Evolutionary conservation across 306 rosid genomes (phyloP).

Genomic region (Benincasa hispida): DNA sequence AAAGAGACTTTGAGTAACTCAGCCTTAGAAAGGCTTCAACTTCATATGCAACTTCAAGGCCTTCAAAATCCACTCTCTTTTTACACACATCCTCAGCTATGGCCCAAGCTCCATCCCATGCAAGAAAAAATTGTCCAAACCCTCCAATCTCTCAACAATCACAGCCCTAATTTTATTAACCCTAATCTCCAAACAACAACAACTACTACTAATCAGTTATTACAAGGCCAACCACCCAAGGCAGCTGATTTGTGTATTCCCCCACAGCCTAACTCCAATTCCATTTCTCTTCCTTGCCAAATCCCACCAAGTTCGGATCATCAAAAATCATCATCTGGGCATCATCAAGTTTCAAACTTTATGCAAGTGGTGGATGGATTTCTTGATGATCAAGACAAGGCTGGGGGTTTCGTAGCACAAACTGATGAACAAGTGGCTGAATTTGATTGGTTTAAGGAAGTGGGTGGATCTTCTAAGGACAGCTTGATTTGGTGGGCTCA

Average conservation of each 20-base stretch:
- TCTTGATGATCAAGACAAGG: conserved; percentile 26
- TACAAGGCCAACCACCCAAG: background rate
- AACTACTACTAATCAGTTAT: background rate
- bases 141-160: conserved; percentile 30
- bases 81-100: conserved; percentile 42
- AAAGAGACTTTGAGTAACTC: conserved; percentile 54
- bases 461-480: conserved; percentile 42
- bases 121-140: conserved; percentile 58
- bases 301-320: conserved; percentile 10
- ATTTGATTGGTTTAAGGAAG: conserved; percentile 63
- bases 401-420: conserved; percentile 20
- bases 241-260: background rate
- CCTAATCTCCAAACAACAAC: conserved; percentile 4
- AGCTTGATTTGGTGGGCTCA: conserved; percentile 66
- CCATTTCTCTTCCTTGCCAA: conserved; percentile 15
- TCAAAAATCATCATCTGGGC: conserved; percentile 12
- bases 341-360: conserved; percentile 23
- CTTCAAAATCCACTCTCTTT: conserved; percentile 70
- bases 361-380: conserved; percentile 38
- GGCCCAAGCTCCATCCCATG: conserved; percentile 82
- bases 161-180: conserved; percentile 11
- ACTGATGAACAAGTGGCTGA: conserved; percentile 29
- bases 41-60: conserved; percentile 85
- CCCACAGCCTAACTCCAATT: background rate
- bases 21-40: conserved; percentile 89